Base-by-base conservation (phyloP, 202 grass and related monocot genomes). In the Eragrostis tef region DNA sequence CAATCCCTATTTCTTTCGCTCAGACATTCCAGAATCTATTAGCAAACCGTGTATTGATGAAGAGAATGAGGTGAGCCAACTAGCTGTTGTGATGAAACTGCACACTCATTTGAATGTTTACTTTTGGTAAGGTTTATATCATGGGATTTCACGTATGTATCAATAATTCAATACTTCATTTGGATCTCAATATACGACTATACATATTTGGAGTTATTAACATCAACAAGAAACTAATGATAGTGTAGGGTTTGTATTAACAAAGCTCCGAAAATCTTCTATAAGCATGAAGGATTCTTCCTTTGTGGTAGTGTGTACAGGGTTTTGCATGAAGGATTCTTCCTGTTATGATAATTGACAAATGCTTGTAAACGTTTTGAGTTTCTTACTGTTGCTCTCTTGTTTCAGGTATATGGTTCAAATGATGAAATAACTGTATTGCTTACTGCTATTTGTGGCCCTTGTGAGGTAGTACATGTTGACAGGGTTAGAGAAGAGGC, bases 361-460 rank as follows among this genome's bases (percentile, higher is more conserved):
- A 25, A 60, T 69, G 13, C 20, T 36, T 50, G 2, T 47, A 51
- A 25, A 44, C 52, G 53, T 41, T n/a, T 67, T 34, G 15, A 10
- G 64, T 77, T 72, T 16, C 26, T 85, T 78, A 20, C 41, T 85
- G 7, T 0, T 44, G 10, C 7, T 62, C 7, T 62, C n/a, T 81
- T 83, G 67, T 79, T 86, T 7, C 46, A 88, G 89, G 77, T 91
- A 51, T 91, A 85, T 88, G 85, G 72, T 36, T 88, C 81, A 50
- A 71, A 66, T 45, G 29, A 66, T 66, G 74, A 82, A 68, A 80
- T 49, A 71, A 81, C 21, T 75, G 58, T 91, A 78, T 79, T 70
- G 57, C 70, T 74, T 77, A 73, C 59, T 71, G 75, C 71, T 43
- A 91, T 91, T 43, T 62, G 66, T 69, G 85, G 89, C 78, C 81